Conservation (phyloP, 1,284 basidiomycete species). For the Mrakiaceae sp. region DNA sequence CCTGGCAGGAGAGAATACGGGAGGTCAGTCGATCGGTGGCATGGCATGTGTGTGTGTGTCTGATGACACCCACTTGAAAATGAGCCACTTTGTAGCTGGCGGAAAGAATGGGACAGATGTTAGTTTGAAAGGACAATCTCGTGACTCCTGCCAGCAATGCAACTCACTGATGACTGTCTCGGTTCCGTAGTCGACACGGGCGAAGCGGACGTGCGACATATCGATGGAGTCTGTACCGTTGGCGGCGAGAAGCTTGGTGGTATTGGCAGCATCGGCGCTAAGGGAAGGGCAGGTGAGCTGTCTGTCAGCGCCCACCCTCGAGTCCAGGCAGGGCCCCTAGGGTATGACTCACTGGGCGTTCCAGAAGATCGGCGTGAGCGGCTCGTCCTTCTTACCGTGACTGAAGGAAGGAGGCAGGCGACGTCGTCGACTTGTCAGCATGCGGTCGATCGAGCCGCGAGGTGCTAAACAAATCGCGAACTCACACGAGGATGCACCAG, state of each 20-base stretch:
- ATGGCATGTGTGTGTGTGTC: no score
- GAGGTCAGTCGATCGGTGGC: no score
- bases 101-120: no score
- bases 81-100: slow-evolving; percentile 24
- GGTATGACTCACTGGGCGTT: not conserved
- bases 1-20: slow-evolving; percentile 16
- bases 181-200: slow-evolving; percentile 27
- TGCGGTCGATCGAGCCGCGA: not conserved
- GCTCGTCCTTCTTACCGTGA: slow-evolving; percentile 9
- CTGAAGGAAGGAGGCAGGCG: not conserved
- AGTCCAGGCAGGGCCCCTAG: no score
- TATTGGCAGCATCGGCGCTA: slow-evolving; percentile 2
- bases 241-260: not conserved
- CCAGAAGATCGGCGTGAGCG: slow-evolving; percentile 9
- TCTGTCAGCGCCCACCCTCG: no score
- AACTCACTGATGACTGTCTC: slow-evolving; percentile 21
- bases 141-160: no score
- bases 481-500: slow-evolving; percentile 16
- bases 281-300: no score
- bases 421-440: not conserved
- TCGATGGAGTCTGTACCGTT: slow-evolving; percentile 9
- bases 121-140: no score
- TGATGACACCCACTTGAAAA: slow-evolving; percentile 23
- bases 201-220: slow-evolving; percentile 23
- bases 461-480: not conserved